These are phyloP conservation scores for Kluyveromyces starmeri DNA, from an alignment of 805 yeast species.

Conservation along the genomic window DNA sequence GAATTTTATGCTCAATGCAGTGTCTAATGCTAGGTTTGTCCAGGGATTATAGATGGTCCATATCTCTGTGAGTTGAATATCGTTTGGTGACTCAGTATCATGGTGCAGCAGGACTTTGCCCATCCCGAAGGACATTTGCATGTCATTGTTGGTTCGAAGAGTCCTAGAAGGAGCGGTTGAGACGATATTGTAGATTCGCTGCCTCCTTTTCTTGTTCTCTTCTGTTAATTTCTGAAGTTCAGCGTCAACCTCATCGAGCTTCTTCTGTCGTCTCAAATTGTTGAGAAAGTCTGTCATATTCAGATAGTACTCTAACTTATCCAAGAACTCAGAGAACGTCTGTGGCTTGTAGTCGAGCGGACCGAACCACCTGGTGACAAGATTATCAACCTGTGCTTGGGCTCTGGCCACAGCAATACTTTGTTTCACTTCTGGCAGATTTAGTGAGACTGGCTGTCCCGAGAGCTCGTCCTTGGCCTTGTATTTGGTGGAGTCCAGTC, in stretches of 20 bases:
- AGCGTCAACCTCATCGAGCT: conserved; percentile 12
- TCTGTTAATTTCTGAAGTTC: conserved; percentile 12
- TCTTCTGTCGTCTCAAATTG: conserved; percentile 13
- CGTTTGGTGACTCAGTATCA: conserved; percentile 13
- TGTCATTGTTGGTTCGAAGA: conserved; percentile 8
- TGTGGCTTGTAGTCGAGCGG: conserved; percentile 51
- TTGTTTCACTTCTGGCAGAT: conserved; percentile 27
- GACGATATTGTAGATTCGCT: conserved; percentile 10
- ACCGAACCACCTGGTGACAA: conserved; percentile 57
- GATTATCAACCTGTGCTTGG: conserved; percentile 36
- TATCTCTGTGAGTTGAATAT: conserved; percentile 22
- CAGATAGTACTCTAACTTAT: conserved; percentile 25
- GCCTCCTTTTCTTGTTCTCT: conserved; percentile 14
- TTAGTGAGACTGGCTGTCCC: conserved; percentile 23
- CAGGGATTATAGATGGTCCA: conserved; percentile 30
- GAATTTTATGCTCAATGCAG: conserved; percentile 29
- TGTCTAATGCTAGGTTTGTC: conserved; percentile 28
- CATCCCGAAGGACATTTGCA: conserved; percentile 8
- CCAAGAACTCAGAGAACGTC: conserved; percentile 31
- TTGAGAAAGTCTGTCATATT: conserved; percentile 23
- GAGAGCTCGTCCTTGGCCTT: conserved; percentile 26
- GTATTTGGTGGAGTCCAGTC: conserved; percentile 28
- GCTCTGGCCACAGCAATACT: conserved; percentile 36
- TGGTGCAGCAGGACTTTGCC: conserved; percentile 17
- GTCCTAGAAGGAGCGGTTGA: conserved; percentile 11